Base-by-base conservation (phyloP, 2,329 filamentous ascomycete genomes). In the Clathrospora elynae region DNA sequence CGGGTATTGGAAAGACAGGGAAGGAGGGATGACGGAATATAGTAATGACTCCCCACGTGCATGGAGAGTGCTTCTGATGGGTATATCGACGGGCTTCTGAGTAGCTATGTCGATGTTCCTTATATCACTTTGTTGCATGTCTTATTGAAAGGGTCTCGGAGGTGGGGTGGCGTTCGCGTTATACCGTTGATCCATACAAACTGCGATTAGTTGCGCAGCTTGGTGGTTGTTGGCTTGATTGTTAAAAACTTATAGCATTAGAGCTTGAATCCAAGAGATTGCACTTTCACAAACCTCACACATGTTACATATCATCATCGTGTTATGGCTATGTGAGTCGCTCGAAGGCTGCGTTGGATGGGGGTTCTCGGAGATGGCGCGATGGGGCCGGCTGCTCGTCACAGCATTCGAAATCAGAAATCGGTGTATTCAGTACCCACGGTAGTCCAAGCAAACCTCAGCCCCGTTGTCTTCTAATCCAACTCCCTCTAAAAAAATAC, bases 131-230 rank as follows among this genome's bases (percentile, higher is more conserved):
- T n/a, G n/a, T n/a, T n/a, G n/a, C n/a, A 59, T 61, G 56, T 53
- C 51, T 52, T 50, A 46, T 52, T 48, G 41, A 38, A 46, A 22
- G 40, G 35, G 41, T 26, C 35, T 43, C n/a, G n/a, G n/a, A n/a
- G n/a, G n/a, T n/a, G n/a, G n/a, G n/a, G n/a, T n/a, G n/a, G n/a
- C n/a, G n/a, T 66, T 62, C 44, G 64, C 65, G 64, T 66, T 68
- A 69, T 69, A 69, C 65, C 65, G 61, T 64, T 19, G n/a, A 62
- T 62, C 64, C 53, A n/a, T 52, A 53, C 51, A 42, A 38, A 24
- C 39, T 43, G 48, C 46, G 46, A 51, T 48, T 18, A 33, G 38
- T 44, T 19, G 46, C 49, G 47, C 41, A 22, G 39, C 42, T 38
- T 49, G 41, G 43, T 35, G 25, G 28, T 8, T 31, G 12, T 25